Evolutionary conservation across 768 basidiomycete species (phyloP).

Genomic region (Leccinum aurantiacum): DNA sequence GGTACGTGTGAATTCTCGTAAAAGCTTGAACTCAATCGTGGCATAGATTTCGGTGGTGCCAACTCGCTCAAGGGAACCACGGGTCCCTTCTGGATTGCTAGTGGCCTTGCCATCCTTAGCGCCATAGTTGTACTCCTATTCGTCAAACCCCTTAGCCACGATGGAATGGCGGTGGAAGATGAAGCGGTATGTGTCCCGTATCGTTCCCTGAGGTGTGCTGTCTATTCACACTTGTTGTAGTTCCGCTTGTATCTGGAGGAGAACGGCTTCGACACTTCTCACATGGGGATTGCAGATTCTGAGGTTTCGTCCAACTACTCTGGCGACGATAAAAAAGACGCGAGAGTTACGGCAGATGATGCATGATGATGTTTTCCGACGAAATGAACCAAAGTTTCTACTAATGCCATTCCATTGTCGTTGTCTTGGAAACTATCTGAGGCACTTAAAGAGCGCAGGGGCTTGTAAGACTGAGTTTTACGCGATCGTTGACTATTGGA

Average conservation of each 20-base stretch:
- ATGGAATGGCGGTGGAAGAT: conserved; percentile 82
- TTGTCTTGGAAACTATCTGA: not conserved
- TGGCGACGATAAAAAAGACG: conserved; percentile 19
- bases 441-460: not conserved
- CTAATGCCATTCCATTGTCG: not conserved
- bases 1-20: conserved; percentile 6
- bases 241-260: conserved; percentile 82
- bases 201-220: not conserved
- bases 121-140: conserved; percentile 72
- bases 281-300: conserved; percentile 56
- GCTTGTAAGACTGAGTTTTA: not conserved
- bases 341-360: conserved; percentile 9
- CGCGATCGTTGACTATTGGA: not conserved
- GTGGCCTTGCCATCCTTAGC: conserved; percentile 78
- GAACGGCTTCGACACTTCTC: conserved; percentile 75
- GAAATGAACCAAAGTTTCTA: not conserved
- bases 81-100: conserved; percentile 87
- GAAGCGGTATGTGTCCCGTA: conserved; percentile 42
- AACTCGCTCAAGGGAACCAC: conserved; percentile 60
- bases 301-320: conserved; percentile 24
- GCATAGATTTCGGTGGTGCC: conserved; percentile 59
- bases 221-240: conserved; percentile 29
- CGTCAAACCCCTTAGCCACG: conserved; percentile 69
- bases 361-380: conserved; percentile 3
- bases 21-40: not conserved